phyloP scores from a whole-genome alignment of 2,329 filamentous ascomycete species.

The Penicillium olsonii region DNA sequence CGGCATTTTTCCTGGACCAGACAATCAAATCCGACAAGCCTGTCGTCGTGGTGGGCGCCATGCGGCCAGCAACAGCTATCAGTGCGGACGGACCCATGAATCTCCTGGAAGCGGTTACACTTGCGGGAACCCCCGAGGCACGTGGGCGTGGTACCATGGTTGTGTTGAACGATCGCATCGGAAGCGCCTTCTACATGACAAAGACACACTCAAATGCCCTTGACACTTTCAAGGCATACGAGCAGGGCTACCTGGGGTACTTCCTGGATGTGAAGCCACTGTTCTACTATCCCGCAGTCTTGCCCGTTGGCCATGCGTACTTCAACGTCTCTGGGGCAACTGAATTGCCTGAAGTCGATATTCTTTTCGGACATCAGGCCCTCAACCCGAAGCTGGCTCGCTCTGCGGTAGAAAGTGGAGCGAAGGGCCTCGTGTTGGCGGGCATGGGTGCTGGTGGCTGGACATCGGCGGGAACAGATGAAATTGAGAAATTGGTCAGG shows the following conservation, averaged over 20 bases:
- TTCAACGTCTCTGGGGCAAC: neutral
- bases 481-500: neutral
- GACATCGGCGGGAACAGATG: neutral
- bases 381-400: neutral
- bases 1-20: conserved; percentile 3
- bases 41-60: neutral
- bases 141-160: neutral
- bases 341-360: neutral
- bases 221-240: conserved; percentile 1
- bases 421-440: neutral
- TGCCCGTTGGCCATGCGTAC: neutral
- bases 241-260: conserved; percentile 2
- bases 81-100: conserved; percentile 2
- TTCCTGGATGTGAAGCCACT: neutral
- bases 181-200: conserved; percentile 1
- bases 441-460: conserved; percentile 3
- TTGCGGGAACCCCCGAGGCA: neutral
- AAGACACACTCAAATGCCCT: conserved; percentile 3
- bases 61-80: conserved; percentile 1
- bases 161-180: neutral
- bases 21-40: neutral
- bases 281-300: neutral
- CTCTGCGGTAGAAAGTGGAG: neutral
- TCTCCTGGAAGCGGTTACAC: neutral
- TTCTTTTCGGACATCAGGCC: conserved; percentile 1